phyloP scores from a whole-genome alignment of 352 stramenopile species.

The Globisporangium iwayamae region DNA sequence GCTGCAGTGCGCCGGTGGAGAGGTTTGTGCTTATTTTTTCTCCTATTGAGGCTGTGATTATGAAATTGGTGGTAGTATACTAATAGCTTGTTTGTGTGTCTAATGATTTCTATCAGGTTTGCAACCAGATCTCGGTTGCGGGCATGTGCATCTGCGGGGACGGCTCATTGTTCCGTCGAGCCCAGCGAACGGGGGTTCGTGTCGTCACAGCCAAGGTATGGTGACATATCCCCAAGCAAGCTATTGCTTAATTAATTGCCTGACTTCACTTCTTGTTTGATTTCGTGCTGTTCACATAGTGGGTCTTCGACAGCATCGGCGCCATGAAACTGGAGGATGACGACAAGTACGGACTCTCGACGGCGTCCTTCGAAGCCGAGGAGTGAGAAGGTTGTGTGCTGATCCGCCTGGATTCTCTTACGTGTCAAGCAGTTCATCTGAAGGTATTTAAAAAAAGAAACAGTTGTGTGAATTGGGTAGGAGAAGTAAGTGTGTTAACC shows the following conservation, averaged over 20 bases:
- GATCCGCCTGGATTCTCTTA: not conserved
- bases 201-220: constrained; percentile 66
- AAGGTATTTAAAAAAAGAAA: constrained; percentile 1
- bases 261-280: not conserved
- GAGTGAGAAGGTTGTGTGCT: constrained; percentile 2
- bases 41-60: not conserved
- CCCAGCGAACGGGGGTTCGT: constrained; percentile 46
- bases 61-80: not conserved
- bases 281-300: constrained; percentile 10
- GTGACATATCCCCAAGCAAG: not conserved
- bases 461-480: not conserved
- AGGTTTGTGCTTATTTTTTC: constrained; percentile 31
- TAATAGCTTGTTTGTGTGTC: constrained; percentile 4
- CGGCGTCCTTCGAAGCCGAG: constrained; percentile 2
- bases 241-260: not conserved
- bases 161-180: constrained; percentile 53
- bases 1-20: constrained; percentile 68
- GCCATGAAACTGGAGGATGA: constrained; percentile 58
- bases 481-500: not conserved
- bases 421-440: not conserved
- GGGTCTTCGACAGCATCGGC: constrained; percentile 78
- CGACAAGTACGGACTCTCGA: constrained; percentile 20
- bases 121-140: constrained; percentile 68
- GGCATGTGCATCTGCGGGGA: constrained; percentile 69
- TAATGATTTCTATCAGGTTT: constrained; percentile 33